Evolutionary conservation across 2,329 filamentous ascomycete species (phyloP).

Genomic region (Monilinia fructigena): DNA sequence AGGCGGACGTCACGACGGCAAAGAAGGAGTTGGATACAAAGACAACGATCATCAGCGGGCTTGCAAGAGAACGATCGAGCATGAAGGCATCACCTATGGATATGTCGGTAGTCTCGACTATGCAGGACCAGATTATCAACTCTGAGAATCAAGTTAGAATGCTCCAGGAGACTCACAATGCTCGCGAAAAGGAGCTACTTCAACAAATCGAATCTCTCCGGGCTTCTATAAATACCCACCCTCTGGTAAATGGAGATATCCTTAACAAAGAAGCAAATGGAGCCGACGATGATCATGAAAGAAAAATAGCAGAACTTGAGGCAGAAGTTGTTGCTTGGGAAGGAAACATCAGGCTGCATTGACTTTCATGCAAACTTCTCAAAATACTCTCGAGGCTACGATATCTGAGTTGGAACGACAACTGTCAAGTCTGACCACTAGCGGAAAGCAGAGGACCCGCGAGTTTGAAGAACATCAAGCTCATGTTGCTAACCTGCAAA

Average conservation of each 20-base stretch:
- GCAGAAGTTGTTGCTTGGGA: slow-evolving; percentile 74
- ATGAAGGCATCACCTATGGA: slow-evolving; percentile 83
- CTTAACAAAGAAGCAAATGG: slow-evolving; percentile 23
- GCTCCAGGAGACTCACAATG: slow-evolving; percentile 70
- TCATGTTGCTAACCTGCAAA: slow-evolving; percentile 61
- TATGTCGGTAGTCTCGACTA: slow-evolving; percentile 81
- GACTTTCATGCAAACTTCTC: slow-evolving; percentile 67
- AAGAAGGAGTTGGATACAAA: slow-evolving; percentile 98
- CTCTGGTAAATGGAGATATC: slow-evolving; percentile 24
- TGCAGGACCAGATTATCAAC: slow-evolving; percentile 84
- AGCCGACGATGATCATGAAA: slow-evolving; percentile 37
- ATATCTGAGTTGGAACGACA: slow-evolving; percentile 70
- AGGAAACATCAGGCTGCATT: slow-evolving; percentile 67
- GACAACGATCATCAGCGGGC: slow-evolving; percentile 89
- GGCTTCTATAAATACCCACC: slow-evolving; percentile 28
- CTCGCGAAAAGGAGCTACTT: slow-evolving; percentile 72
- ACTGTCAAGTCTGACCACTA: slow-evolving; percentile 41
- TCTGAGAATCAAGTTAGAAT: slow-evolving; percentile 77
- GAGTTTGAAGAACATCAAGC: slow-evolving; percentile 53
- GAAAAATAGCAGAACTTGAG: slow-evolving; percentile 60
- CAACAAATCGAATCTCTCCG: slow-evolving; percentile 70
- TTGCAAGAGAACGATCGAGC: slow-evolving; percentile 90
- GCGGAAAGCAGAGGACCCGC: slow-evolving; percentile 47
- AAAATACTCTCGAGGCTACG: slow-evolving; percentile 69
- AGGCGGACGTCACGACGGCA: slow-evolving; percentile 75